phyloP scores from a whole-genome alignment of 2,329 filamentous ascomycete genomes.

The Microdochium paspali region DNA sequence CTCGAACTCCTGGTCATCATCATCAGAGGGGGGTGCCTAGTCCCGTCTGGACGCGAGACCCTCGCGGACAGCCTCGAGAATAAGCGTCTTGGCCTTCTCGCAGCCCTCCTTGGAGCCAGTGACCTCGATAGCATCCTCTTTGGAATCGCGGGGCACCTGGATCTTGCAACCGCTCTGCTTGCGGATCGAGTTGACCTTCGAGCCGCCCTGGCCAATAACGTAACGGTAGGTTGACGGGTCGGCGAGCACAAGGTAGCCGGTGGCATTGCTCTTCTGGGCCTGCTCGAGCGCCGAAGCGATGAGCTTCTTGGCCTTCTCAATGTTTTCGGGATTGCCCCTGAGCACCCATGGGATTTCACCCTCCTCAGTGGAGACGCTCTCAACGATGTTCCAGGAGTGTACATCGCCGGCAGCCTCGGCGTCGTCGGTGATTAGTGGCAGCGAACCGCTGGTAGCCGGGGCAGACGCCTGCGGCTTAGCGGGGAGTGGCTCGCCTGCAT shows the following conservation, averaged over 20 bases:
- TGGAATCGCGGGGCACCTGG: slow-evolving; percentile 79
- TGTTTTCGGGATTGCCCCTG: slow-evolving; percentile 65
- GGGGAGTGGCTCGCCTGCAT: slow-evolving; percentile 71
- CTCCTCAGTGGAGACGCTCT: slow-evolving; percentile 48
- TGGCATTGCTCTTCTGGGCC: slow-evolving; percentile 59
- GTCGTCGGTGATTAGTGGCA: slow-evolving; percentile 93
- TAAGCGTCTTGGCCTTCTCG: slow-evolving; percentile 80
- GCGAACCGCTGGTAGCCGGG: slow-evolving; percentile 48
- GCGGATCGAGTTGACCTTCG: slow-evolving; percentile 86
- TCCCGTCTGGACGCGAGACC: slow-evolving; percentile 27
- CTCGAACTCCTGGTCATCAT: neutral
- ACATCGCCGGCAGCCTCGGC: slow-evolving; percentile 51
- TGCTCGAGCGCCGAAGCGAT: slow-evolving; percentile 67
- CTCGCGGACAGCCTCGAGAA: slow-evolving; percentile 71
- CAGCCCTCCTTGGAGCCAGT: slow-evolving; percentile 69
- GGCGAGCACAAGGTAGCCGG: slow-evolving; percentile 81
- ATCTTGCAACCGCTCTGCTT: slow-evolving; percentile 91
- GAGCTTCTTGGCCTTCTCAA: slow-evolving; percentile 70
- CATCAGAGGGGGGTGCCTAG: slow-evolving; percentile 12
- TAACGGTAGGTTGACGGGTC: slow-evolving; percentile 84
- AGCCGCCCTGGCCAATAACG: slow-evolving; percentile 81
- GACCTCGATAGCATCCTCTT: slow-evolving; percentile 73
- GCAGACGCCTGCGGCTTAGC: slow-evolving; percentile 48
- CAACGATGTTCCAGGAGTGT: slow-evolving; percentile 78
- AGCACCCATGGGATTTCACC: slow-evolving; percentile 86